Conservation (phyloP, 2,329 filamentous ascomycete species). For the Xylaria multiplex region DNA sequence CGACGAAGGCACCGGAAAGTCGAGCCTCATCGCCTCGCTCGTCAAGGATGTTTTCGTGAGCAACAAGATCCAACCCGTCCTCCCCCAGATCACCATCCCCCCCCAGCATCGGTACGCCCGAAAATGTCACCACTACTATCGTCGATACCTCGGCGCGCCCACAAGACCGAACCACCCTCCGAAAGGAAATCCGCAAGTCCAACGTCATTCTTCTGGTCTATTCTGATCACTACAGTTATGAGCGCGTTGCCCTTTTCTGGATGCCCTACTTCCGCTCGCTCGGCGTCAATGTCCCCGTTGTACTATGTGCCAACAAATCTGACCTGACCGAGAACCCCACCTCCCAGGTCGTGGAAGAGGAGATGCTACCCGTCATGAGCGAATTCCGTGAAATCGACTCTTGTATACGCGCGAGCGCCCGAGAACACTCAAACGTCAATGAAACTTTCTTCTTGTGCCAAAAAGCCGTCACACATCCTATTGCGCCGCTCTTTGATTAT, state of each 20-base stretch:
- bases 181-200: conserved; percentile 94
- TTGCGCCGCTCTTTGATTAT: conserved; percentile 94
- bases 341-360: conserved; percentile 89
- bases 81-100: conserved; percentile 96
- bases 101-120: conserved; percentile 89
- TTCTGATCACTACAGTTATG: conserved; percentile 98
- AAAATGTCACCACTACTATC: conserved; percentile 97
- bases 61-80: conserved; percentile 92
- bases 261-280: conserved; percentile 97
- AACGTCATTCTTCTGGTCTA: conserved; percentile 98
- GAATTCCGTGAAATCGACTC: conserved; percentile 99
- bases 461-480: conserved; percentile 96
- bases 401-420: conserved; percentile 92
- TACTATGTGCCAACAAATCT: conserved; percentile 97
- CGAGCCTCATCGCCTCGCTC: conserved; percentile 90
- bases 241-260: conserved; percentile 96
- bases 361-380: conserved; percentile 98
- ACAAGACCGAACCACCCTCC: conserved; percentile 87
- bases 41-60: conserved; percentile 98
- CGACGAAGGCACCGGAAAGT: conserved; percentile 95
- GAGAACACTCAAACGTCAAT: conserved; percentile 92
- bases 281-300: conserved; percentile 97
- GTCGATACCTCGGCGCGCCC: conserved; percentile 97
- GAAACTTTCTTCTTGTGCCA: conserved; percentile 98
- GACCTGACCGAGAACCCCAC: conserved; percentile 82